Percentiles rank a stretch among this genome's conserved stretches.
These are phyloP conservation scores for Neonectria punicea DNA, from an alignment of 2,329 filamentous ascomycete genomes.

Conservation along the genomic window DNA sequence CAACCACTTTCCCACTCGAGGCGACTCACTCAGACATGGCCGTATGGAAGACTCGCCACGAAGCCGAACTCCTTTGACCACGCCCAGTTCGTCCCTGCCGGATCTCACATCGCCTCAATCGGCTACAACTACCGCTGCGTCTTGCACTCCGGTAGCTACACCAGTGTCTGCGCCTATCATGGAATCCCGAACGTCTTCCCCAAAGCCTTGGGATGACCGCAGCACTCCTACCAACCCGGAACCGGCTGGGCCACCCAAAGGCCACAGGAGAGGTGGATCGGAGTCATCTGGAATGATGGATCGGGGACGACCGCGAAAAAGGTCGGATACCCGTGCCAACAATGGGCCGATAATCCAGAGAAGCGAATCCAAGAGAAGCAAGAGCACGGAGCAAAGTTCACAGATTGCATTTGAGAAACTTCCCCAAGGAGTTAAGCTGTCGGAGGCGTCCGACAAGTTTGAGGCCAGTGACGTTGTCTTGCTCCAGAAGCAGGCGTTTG, in stretches of 20 bases:
- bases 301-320: conserved; percentile 68
- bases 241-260: conserved; percentile 17
- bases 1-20: conserved; percentile 59
- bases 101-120: conserved; percentile 57
- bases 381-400: conserved; percentile 58
- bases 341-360: conserved; percentile 51
- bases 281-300: conserved; percentile 70
- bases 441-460: conserved; percentile 62
- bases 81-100: conserved; percentile 48
- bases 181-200: conserved; percentile 55
- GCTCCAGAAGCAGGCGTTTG: conserved; percentile 69
- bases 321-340: conserved; percentile 55
- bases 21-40: conserved; percentile 54
- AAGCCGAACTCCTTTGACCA: conserved; percentile 53
- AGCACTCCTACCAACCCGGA: conserved; percentile 40
- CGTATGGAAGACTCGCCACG: conserved; percentile 60
- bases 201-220: conserved; percentile 56
- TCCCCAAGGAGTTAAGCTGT: conserved; percentile 66
- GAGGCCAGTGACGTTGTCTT: conserved; percentile 59
- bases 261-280: conserved; percentile 65
- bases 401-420: conserved; percentile 66
- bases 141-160: conserved; percentile 56
- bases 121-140: conserved; percentile 50
- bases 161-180: conserved; percentile 60
- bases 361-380: conserved; percentile 56